Evolutionary conservation across 2,329 filamentous ascomycete genomes (phyloP), one percentile per base, ranked within the genome.

Genomic region (Metarhizium anisopliae): DNA sequence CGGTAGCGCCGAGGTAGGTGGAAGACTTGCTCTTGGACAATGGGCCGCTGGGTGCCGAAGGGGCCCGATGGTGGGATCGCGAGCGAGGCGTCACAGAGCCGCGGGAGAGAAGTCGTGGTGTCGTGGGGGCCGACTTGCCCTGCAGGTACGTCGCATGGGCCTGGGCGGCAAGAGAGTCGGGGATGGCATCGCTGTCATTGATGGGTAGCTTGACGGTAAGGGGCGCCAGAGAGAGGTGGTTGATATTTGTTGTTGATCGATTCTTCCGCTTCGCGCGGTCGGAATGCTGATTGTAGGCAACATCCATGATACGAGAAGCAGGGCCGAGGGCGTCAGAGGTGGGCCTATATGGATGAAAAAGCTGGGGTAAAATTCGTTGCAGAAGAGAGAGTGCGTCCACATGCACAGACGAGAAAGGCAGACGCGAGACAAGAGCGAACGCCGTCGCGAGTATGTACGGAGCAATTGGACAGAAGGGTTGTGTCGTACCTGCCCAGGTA

Each of bases 21-120:
- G 82, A 78, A 0, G 84, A 87, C 68, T 84, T 85, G 70, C 82
- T 85, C 70, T 85, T 87, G 35, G 75, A 67, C 6, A 85, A 71
- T 62, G 56, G 56, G 8, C 61, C 62, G 47, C 66, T 63, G 11
- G 72, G 68, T 40, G 68, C 67, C 16, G 72, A 74, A 54, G 71
- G 64, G 16, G 66, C 70, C 60, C 74, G 73, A 56, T 72, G 73
- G 47, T 75, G 72, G 36, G 75, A 76, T 58, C 72, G 73, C 30
- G 76, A 78, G 50, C 74, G 72, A 42, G 74, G 74, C 6, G 77
- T 78, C 25, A 79, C 77, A 6, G 81, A 82, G 36, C 54, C 54
- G 55, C 77, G 79, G 20, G 81, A 79, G 47, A 87, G 75, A 32
- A 87, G 77, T 25, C 82, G 77, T 7, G 84, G 84, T 2, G 84